Percentiles rank a stretch among this genome's conserved stretches.
Conservation (phyloP, 2,329 filamentous ascomycete species). For the Fusarium gaditjirri region DNA sequence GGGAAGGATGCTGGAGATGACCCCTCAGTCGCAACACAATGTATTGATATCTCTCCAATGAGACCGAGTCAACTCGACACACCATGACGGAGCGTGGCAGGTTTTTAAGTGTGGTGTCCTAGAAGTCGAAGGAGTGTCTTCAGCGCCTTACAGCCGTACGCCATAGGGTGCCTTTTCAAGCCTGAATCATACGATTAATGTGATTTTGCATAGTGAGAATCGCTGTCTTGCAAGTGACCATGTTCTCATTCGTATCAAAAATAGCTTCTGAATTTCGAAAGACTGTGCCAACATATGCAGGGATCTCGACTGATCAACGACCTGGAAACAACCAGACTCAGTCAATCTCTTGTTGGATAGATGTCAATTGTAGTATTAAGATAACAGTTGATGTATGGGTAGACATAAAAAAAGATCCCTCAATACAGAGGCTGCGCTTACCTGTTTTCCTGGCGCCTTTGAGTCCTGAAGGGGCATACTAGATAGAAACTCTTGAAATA, state of each 20-base stretch:
- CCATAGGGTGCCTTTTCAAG: constrained; percentile 17
- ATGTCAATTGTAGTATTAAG: not conserved
- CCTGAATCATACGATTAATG: constrained; percentile 35
- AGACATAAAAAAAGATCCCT: not conserved
- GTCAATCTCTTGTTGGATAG: not conserved
- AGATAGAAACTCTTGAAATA: not conserved
- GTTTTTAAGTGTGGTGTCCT: constrained; percentile 12
- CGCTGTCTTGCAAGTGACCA: not conserved
- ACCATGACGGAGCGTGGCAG: constrained; percentile 23
- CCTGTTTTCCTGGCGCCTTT: not conserved
- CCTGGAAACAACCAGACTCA: not conserved
- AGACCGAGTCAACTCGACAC: not conserved
- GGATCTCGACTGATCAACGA: not conserved
- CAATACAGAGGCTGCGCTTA: not conserved
- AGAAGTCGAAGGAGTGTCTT: constrained; percentile 13
- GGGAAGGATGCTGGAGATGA: constrained; percentile 1
- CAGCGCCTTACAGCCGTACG: constrained; percentile 1
- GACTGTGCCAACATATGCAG: not conserved
- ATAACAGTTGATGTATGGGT: too few relatives aligned
- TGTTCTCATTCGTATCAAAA: not conserved
- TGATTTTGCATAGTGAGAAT: not conserved
- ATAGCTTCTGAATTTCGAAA: not conserved
- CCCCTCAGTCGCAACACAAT: constrained; percentile 11
- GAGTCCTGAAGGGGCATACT: not conserved
- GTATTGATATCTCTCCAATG: not conserved